A percentile compares a stretch with the other conserved stretches of the same genome.
Conservation (phyloP, 2,329 filamentous ascomycete genomes). For the Lecanosticta acicola region DNA sequence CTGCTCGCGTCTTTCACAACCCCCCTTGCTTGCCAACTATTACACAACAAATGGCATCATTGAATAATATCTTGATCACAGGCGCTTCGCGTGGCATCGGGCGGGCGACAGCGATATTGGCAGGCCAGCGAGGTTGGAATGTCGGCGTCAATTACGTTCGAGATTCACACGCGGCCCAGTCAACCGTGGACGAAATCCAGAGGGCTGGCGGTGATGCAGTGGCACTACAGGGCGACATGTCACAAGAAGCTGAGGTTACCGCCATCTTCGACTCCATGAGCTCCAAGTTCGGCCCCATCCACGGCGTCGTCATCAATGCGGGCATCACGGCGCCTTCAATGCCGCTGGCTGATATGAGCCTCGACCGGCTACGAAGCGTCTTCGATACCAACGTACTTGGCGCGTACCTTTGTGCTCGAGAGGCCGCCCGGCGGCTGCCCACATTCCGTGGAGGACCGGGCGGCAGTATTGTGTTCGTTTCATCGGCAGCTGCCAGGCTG, state of each 20-base stretch:
- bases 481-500: slow-evolving; percentile 24
- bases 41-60: not conserved
- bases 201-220: slow-evolving; percentile 19
- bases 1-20: too few species aligned
- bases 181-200: slow-evolving; percentile 17
- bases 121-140: slow-evolving; percentile 23
- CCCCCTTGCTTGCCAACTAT: too few species aligned
- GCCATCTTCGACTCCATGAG: slow-evolving; percentile 23
- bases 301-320: slow-evolving; percentile 28
- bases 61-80: slow-evolving; percentile 20
- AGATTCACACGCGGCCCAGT: slow-evolving; percentile 17
- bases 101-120: slow-evolving; percentile 21
- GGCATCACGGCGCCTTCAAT: slow-evolving; percentile 23
- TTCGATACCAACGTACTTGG: slow-evolving; percentile 27
- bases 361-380: slow-evolving; percentile 18
- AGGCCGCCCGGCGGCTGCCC: slow-evolving; percentile 23
- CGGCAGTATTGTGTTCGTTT: slow-evolving; percentile 25
- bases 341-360: slow-evolving; percentile 22
- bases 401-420: slow-evolving; percentile 26
- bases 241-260: slow-evolving; percentile 21
- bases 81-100: slow-evolving; percentile 27
- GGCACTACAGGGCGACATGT: slow-evolving; percentile 19
- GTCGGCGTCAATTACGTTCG: slow-evolving; percentile 25
- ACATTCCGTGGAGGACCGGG: slow-evolving; percentile 6
- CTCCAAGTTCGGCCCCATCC: slow-evolving; percentile 15